phyloP scores from a whole-genome alignment of 306 rosid species.

The Carpinus fangiana region DNA sequence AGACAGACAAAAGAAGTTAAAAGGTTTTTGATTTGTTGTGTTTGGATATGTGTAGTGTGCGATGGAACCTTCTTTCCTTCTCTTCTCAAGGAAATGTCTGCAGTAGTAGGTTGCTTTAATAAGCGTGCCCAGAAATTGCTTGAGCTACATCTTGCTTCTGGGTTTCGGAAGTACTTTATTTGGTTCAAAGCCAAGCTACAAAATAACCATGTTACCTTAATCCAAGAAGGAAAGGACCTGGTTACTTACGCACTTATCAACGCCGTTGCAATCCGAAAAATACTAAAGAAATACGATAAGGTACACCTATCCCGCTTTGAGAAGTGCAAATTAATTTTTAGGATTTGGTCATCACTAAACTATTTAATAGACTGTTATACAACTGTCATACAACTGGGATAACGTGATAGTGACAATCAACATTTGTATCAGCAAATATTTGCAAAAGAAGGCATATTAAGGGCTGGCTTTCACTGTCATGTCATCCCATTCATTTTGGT shows the following conservation, averaged over 20 bases:
- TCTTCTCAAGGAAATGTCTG: conserved; percentile 83
- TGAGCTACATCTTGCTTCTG: conserved; percentile 81
- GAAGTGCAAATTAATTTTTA: too few relatives aligned
- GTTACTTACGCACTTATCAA: conserved; percentile 85
- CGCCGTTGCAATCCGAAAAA: conserved; percentile 72
- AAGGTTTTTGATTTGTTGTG: too few relatives aligned
- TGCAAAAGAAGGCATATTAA: too few relatives aligned
- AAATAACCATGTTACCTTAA: conserved; percentile 44
- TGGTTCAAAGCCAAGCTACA: conserved; percentile 63
- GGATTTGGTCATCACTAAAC: too few relatives aligned
- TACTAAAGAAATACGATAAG: conserved; percentile 89
- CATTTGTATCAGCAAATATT: too few relatives aligned
- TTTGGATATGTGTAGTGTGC: conserved; percentile 53
- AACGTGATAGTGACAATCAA: too few relatives aligned
- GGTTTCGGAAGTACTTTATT: conserved; percentile 61
- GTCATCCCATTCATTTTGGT: too few relatives aligned
- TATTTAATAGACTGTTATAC: too few relatives aligned
- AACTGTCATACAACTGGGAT: too few relatives aligned
- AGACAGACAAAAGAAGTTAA: neutral
- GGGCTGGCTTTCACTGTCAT: too few relatives aligned
- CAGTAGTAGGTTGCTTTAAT: conserved; percentile 69
- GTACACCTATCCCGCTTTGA: conserved; percentile 4
- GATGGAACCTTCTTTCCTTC: conserved; percentile 91
- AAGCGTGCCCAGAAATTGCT: conserved; percentile 75
- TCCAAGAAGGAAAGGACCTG: conserved; percentile 76